Conservation (phyloP, 805 yeast species). For the Sugiyamaella marilandica region DNA sequence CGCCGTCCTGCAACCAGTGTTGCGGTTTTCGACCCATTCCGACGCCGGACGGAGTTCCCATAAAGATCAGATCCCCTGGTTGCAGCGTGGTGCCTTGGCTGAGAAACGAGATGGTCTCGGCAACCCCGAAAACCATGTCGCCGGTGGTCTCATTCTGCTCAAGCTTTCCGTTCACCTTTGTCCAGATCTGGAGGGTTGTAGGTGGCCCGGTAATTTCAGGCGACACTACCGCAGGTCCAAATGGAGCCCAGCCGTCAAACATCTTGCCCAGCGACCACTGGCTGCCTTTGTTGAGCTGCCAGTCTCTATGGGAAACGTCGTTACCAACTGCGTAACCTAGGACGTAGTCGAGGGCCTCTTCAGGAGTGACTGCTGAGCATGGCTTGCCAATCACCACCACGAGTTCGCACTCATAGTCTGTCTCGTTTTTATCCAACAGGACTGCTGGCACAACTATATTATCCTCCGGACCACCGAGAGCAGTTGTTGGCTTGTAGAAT, state of each 20-base stretch:
- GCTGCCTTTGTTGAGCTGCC: slow-evolving; percentile 53
- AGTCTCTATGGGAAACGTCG: slow-evolving; percentile 53
- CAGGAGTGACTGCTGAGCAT: slow-evolving; percentile 41
- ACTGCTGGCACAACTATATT: slow-evolving; percentile 37
- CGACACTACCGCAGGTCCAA: slow-evolving; percentile 50
- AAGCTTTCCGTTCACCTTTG: slow-evolving; percentile 44
- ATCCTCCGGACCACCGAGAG: slow-evolving; percentile 42
- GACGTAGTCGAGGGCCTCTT: slow-evolving; percentile 43
- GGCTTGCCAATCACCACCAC: slow-evolving; percentile 49
- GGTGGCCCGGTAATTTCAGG: slow-evolving; percentile 33
- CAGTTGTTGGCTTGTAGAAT: slow-evolving; percentile 47
- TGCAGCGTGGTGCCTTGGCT: slow-evolving; percentile 48
- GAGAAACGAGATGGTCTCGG: slow-evolving; percentile 42
- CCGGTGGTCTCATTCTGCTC: slow-evolving; percentile 44
- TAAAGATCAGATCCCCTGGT: slow-evolving; percentile 52
- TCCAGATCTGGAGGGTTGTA: slow-evolving; percentile 35
- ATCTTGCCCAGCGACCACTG: slow-evolving; percentile 51
- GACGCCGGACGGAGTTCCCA: slow-evolving; percentile 53
- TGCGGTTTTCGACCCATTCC: slow-evolving; percentile 45
- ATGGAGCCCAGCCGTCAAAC: slow-evolving; percentile 54
- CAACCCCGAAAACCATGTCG: slow-evolving; percentile 47
- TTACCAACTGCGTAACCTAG: slow-evolving; percentile 52
- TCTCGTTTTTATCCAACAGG: slow-evolving; percentile 27
- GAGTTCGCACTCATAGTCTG: slow-evolving; percentile 53
- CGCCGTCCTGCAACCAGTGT: slow-evolving; percentile 43